These are phyloP conservation scores for Staphylotrichum tortipilum DNA, from an alignment of 495 filamentous ascomycete species.

Conservation along the genomic window DNA sequence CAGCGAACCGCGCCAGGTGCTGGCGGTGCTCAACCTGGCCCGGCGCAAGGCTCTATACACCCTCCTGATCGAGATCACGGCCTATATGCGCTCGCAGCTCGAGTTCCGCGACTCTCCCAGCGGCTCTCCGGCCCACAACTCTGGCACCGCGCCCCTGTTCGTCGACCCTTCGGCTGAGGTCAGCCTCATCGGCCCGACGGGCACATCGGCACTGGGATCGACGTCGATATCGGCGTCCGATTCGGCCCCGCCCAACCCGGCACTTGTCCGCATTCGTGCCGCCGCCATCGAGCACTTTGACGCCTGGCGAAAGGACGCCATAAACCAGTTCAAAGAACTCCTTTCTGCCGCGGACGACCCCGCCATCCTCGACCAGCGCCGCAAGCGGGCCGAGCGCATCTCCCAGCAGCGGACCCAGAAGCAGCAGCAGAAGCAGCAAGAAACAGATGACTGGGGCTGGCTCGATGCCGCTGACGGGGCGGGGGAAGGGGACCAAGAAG, in stretches of 20 bases:
- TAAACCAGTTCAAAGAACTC: slow-evolving; percentile 31
- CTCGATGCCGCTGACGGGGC: slow-evolving; percentile 2
- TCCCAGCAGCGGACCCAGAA: slow-evolving; percentile 10
- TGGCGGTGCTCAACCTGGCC: slow-evolving; percentile 35
- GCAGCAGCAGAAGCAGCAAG: slow-evolving; percentile 2
- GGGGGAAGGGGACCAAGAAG: neutral
- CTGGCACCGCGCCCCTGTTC: neutral
- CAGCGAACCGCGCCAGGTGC: slow-evolving; percentile 36
- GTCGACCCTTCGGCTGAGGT: slow-evolving; percentile 10
- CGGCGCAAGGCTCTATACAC: slow-evolving; percentile 34
- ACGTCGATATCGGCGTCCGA: too few species aligned
- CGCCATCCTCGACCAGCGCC: slow-evolving; percentile 28
- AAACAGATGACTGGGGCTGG: too few species aligned
- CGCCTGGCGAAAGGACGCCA: slow-evolving; percentile 29
- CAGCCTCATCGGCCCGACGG: slow-evolving; percentile 7
- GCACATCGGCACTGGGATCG: neutral
- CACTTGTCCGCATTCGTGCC: slow-evolving; percentile 24
- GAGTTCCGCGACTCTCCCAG: slow-evolving; percentile 16
- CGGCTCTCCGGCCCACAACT: too few species aligned
- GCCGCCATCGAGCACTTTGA: slow-evolving; percentile 35
- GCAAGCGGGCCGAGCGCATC: slow-evolving; percentile 23
- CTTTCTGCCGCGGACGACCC: slow-evolving; percentile 27
- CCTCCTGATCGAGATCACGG: slow-evolving; percentile 30
- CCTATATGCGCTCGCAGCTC: slow-evolving; percentile 35
- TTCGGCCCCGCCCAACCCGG: slow-evolving; percentile 19